Evolutionary conservation across 331 rosid genomes (phyloP), one percentile per base, ranked within the genome.

Genomic region (Erythrophleum ivorense): DNA sequence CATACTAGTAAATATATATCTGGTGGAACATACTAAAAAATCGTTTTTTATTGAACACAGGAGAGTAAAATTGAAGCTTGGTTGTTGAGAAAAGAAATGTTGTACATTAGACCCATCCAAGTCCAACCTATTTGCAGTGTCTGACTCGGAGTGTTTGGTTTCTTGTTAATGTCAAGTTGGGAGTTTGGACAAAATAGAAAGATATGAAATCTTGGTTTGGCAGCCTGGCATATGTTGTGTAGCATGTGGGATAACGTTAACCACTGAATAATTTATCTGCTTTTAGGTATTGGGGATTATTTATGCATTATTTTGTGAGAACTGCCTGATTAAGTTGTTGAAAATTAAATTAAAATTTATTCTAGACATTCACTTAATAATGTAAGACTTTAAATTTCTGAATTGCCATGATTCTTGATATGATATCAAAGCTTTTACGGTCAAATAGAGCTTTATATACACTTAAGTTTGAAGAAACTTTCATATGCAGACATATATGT

Each of bases 211-310:
- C 24, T 14, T 29, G 67, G 66, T 58, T 43, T 71, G 83, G 62
- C 85, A 85, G 78, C 53, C 83, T 85, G 85, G 88, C 88, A 77
- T 21, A 14, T 73, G 57, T 62, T 59, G 71, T 62, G n/a, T 45
- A 74, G 55, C 81, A 78, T 54, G 78, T 81, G 83, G 80, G 50
- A 73, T 40, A 38, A 55, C 64, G 45, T 0, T 74, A 55, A 41
- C 66, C 9, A 54, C 66, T 54, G n/a, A n/a, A n/a, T n/a, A n/a
- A n/a, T n/a, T n/a, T n/a, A n/a, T n/a, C n/a, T n/a, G n/a, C n/a
- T n/a, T n/a, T n/a, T n/a, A n/a, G n/a, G n/a, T n/a, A n/a, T n/a
- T n/a, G n/a, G n/a, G n/a, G n/a, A n/a, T n/a, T n/a, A n/a, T n/a
- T n/a, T n/a, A n/a, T n/a, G n/a, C n/a, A n/a, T n/a, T n/a, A n/a